These are phyloP conservation scores for Yamadazyma dendronema DNA, from an alignment of 1,139 yeast genomes.

Conservation along the genomic window DNA sequence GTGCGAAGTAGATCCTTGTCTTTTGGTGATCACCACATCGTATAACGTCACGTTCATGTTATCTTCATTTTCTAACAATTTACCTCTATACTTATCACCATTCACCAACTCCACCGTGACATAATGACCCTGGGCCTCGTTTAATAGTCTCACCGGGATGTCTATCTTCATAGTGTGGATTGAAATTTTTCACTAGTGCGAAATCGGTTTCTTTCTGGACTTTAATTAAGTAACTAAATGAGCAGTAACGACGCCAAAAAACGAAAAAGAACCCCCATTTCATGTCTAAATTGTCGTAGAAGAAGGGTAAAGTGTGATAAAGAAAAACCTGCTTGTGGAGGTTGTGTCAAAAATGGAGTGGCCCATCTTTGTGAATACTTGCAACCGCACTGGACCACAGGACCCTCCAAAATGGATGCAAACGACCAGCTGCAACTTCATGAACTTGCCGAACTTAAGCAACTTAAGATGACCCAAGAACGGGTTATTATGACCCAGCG, in stretches of 20 bases:
- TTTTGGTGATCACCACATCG: conserved; percentile 77
- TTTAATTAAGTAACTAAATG: too few species aligned
- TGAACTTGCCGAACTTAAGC: conserved; percentile 23
- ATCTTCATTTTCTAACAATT: conserved; percentile 80
- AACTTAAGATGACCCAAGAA: conserved; percentile 22
- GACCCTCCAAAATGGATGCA: neutral
- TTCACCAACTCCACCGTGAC: conserved; percentile 80
- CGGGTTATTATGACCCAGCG: conserved; percentile 26
- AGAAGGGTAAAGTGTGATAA: conserved; percentile 49
- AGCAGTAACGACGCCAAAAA: conserved; percentile 12
- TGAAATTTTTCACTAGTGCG: conserved; percentile 2
- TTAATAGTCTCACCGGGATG: conserved; percentile 81
- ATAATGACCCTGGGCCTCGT: conserved; percentile 87
- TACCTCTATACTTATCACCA: conserved; percentile 88
- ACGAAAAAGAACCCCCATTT: conserved; percentile 40
- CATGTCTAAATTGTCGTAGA: conserved; percentile 43
- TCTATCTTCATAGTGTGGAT: conserved; percentile 34
- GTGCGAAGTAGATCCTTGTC: conserved; percentile 70
- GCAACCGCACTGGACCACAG: conserved; percentile 39
- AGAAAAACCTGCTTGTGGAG: conserved; percentile 42
- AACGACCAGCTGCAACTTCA: too few species aligned
- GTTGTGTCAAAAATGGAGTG: conserved; percentile 43
- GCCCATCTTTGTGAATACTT: conserved; percentile 42
- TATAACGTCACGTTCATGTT: conserved; percentile 89
- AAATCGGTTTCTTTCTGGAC: neutral